Evolutionary conservation across 352 stramenopile genomes (phyloP), one percentile per base, ranked within the genome.

Genomic region (Pythium myriotylum): DNA sequence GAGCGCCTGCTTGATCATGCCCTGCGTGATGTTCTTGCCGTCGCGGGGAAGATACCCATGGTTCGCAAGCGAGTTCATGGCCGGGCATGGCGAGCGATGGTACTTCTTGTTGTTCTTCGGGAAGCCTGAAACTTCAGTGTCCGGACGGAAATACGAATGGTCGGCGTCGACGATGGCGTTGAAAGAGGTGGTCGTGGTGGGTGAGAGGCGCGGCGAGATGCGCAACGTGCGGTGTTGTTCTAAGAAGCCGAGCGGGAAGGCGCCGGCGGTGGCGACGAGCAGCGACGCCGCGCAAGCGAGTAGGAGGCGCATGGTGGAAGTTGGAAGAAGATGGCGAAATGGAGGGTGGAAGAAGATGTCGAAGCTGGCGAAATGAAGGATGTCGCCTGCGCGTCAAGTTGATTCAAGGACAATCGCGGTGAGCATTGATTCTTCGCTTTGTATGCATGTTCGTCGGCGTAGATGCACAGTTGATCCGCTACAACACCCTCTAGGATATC

Each of bases 41-140:
- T 88, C 69, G 27, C 84, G 78, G 0, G 80, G 70, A 2, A 92
- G n/a, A 53, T 77, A 81, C 0, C 80, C 80, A 45, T 91, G 81
- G 52, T 92, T 93, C 3, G 84, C 81, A 12, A 93, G 64, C 37
- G 78, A 70, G 59, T 93, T 93, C 32, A 93, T 66, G 23, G 65
- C 72, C 32, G 81, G 81, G 50, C 84, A 93, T 24, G 84, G 81
- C 47, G 64, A 67, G 49, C 79, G 81, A 59, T 89, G 81, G 54
- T 78, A 76, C 33, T 46, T 29, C 24, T 54, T 49, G 39, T 72
- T 81, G 41, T 81, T 88, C 48, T 73, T 77, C 13, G 76, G 80
- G 27, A 86, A 70, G 2, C 78, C 78, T 0, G 76, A 81, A 35
- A 83, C 73, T 2, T 81, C 64, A 5, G 65, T 62, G 8, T 46